Base-by-base conservation (phyloP, 1,139 yeast species). In the Pichia sorboxylosa region DNA sequence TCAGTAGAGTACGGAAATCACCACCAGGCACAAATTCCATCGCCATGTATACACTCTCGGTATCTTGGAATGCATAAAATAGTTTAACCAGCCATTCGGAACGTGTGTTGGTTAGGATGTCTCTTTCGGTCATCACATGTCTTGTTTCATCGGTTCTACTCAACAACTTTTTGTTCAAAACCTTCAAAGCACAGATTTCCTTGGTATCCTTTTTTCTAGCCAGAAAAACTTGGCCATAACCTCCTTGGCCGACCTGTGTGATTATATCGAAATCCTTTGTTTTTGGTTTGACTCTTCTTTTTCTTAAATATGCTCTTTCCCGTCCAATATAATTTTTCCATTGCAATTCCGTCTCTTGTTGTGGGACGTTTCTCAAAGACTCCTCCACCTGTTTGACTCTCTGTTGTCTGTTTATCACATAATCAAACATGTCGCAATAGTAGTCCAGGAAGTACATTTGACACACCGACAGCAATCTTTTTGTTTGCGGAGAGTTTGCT, bases 21-120 rank as follows among this genome's bases (percentile, higher is more conserved):
- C 99, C 99, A 38, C 99, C 99, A 4, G 98, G 96, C 8, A 92
- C 98, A 57, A 83, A 92, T 55, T 92, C 98, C 99, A 92, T 92
- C 2, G 98, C 98, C 49, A 92, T 65, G 48, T 83, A 92, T 26
- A 92, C 83, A 54, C 82, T 82, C 40, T 81, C 90, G 1, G 78
- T 61, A 56, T 90, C 97, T 55, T 92, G 99, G 60, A 92, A 92
- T 3, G 98, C 95, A 54, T 92, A 92, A 38, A 85, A 65, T 36
- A 92, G 64, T 55, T 85, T 85, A 27, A 90, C 98, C 30, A 92
- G 66, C 99, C 99, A 92, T 40, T 87, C 95, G 38, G 92, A 77
- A 54, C 95, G 70, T 6, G 97, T 84, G 28, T 92, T 90, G 17
- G 98, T 90, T 47, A 92, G 66, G 41, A 92, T 90, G 54, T 92